Evolutionary conservation across 192 early-diverging fungal genomes (phyloP).

Genomic region (Dissophora ornata): DNA sequence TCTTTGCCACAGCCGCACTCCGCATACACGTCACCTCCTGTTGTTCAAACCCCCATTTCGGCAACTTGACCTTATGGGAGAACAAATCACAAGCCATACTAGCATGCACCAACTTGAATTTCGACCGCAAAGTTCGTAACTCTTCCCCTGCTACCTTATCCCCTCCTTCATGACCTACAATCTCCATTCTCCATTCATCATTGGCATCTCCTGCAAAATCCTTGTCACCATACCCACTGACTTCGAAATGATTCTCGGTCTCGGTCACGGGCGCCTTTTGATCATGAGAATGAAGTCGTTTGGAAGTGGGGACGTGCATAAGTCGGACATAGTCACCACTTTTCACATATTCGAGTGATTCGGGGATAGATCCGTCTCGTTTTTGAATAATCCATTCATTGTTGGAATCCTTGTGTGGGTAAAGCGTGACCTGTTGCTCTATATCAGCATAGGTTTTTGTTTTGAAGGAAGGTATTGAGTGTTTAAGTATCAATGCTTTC

Average conservation of each 20-base stretch:
- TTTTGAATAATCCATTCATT: conserved; percentile 79
- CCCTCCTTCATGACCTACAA: conserved; percentile 66
- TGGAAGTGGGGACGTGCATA: conserved; percentile 69
- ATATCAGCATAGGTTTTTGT: too few species aligned
- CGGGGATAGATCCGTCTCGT: conserved; percentile 32
- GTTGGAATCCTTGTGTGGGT: conserved; percentile 82
- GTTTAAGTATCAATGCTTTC: too few species aligned
- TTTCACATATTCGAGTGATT: conserved; percentile 60
- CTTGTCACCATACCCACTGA: conserved; percentile 72
- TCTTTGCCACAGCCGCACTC: conserved; percentile 70
- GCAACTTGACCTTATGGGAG: conserved; percentile 81
- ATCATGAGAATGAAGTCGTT: conserved; percentile 79
- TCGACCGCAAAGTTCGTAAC: conserved; percentile 70
- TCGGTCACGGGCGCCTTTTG: conserved; percentile 73
- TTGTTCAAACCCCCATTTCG: conserved; percentile 94
- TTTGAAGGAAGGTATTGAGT: neutral
- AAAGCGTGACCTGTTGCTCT: conserved; percentile 62
- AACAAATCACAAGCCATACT: conserved; percentile 83
- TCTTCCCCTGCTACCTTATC: conserved; percentile 61
- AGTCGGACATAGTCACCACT: conserved; percentile 83
- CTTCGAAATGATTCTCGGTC: conserved; percentile 80
- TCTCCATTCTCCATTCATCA: conserved; percentile 90
- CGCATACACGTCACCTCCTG: conserved; percentile 96
- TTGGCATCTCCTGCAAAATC: conserved; percentile 87
- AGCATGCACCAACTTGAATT: conserved; percentile 81